These are phyloP conservation scores for Geotrichum ghanense DNA, from an alignment of 805 yeast species.

Conservation along the genomic window DNA sequence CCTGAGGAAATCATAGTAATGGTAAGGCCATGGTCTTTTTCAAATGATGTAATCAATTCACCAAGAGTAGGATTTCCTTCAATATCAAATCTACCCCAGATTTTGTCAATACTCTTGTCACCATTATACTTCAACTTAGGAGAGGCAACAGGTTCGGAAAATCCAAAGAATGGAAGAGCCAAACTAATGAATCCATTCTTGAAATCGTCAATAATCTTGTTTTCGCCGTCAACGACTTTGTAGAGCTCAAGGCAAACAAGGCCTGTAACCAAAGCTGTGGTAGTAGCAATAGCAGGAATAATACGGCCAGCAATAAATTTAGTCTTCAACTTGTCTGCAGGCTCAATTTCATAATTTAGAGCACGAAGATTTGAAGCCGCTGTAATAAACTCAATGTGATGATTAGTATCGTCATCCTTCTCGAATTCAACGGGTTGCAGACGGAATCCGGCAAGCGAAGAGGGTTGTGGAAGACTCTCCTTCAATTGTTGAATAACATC, in stretches of 20 bases:
- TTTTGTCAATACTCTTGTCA: conserved; percentile 64
- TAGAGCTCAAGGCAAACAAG: conserved; percentile 82
- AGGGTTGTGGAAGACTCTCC: conserved; percentile 75
- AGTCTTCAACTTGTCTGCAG: conserved; percentile 82
- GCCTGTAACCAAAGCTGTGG: conserved; percentile 97
- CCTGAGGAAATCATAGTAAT: conserved; percentile 88
- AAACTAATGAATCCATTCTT: conserved; percentile 88
- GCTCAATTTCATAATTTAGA: conserved; percentile 73
- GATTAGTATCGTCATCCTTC: conserved; percentile 94
- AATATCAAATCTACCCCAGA: conserved; percentile 91
- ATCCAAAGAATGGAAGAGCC: conserved; percentile 93
- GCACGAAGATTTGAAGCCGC: conserved; percentile 98
- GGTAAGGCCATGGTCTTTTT: conserved; percentile 72
- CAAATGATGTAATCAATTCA: conserved; percentile 63
- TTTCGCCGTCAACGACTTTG: conserved; percentile 72
- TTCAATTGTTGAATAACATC: conserved; percentile 61
- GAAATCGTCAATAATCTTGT: conserved; percentile 62
- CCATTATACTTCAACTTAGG: conserved; percentile 70
- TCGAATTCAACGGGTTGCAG: conserved; percentile 88
- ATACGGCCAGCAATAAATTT: conserved; percentile 97
- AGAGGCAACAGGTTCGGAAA: conserved; percentile 90
- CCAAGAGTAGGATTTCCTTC: conserved; percentile 52
- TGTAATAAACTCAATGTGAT: conserved; percentile 89
- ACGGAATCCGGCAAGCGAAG: conserved; percentile 79
- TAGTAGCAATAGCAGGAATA: conserved; percentile 98